Base-by-base conservation (phyloP, 257 asterid genomes). In the Oldenlandia corymbosa region DNA sequence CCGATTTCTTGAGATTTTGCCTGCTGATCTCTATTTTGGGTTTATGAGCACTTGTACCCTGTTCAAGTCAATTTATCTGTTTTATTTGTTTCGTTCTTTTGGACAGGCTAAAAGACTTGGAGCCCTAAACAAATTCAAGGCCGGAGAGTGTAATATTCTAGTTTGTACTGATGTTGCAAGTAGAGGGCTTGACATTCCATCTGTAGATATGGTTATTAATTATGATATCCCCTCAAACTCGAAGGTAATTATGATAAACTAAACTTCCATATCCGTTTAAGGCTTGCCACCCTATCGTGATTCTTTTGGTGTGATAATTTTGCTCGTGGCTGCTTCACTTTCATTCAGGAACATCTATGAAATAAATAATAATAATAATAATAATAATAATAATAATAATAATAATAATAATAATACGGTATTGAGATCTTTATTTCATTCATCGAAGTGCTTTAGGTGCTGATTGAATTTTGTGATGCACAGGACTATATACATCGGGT, bases 121-220 rank as follows among this genome's bases (percentile, higher is more conserved):
- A 77, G 90, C 97, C 53, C 71, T 92, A 36, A 85, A 84, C 85
- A 78, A 78, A 66, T 92, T 89, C 69, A 87, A 92, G 78, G 84
- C 91, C 10, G 95, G 97, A 68, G 96, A 92, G 62, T 84, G 97
- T 66, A 89, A 89, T 76, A 71, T 92, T 65, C 88, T 91, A 50
- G 75, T 87, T 61, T 89, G 96, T 78, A 92, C 97, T 23, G 99
- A 89, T 60, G 99, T 89, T 70, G 95, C 93, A 53, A 92, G 94
- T 79, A 88, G 97, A 81, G 99, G 99, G 55, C 91, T 92, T 34
- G 97, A 92, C 80, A 89, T 92, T 66, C 96, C 99, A 13, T 72
- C 95, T 0, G 99, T 92, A 7, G 97, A 89, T 66, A 68, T 89
- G 87, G 96, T 92, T 75, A 87, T 92, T 70, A 92, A 92, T 76